Base-by-base conservation (phyloP, 257 asterid species). In the Rehmannia glutinosa region DNA sequence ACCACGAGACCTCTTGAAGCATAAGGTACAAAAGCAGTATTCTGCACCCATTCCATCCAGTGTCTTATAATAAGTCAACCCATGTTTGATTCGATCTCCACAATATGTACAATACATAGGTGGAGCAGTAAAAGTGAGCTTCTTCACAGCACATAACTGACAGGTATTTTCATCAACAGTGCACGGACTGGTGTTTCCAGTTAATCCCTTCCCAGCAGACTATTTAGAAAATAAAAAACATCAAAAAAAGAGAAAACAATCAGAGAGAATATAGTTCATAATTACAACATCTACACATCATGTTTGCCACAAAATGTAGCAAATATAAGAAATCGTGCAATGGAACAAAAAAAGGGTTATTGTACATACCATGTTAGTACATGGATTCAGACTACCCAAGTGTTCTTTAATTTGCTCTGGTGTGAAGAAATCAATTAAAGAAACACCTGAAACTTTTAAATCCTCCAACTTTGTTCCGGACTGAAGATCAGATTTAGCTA, bases 371-470 rank as follows among this genome's bases (percentile, higher is more conserved):
- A 69, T 73, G 66, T 54, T 51, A 24, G 60, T 56, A 11, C 45
- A 25, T 36, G 53, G 78, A 27, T 73, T 71, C 80, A 87, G 87
- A 75, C 90, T 86, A 54, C 20, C 9, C 68, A 87, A 71, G 67
- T 90, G 96, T 57, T 68, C 78, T 68, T 73, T 80, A 38, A 90
- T 79, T 79, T 87, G 87, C 68, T 82, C 77, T 2, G 83, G 76
- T 27, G 79, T 68, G 82, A 90, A 86, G 67, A 75, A 81, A 81
- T 90, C 97, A 39, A 64, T 68, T 73, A 84, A 71, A 39, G 97
- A 81, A 69, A 86, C 87, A 42, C 85, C 78, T 15, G 74, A 56
- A 45, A 59, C 78, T 70, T 75, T 75, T 38, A 69, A 35, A 53
- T 74, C 80, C 30, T 78, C 78, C 47, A 51, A 66, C 53, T 51